Conservation (phyloP, 768 basidiomycete genomes). For the Leccinum aurantiacum region DNA sequence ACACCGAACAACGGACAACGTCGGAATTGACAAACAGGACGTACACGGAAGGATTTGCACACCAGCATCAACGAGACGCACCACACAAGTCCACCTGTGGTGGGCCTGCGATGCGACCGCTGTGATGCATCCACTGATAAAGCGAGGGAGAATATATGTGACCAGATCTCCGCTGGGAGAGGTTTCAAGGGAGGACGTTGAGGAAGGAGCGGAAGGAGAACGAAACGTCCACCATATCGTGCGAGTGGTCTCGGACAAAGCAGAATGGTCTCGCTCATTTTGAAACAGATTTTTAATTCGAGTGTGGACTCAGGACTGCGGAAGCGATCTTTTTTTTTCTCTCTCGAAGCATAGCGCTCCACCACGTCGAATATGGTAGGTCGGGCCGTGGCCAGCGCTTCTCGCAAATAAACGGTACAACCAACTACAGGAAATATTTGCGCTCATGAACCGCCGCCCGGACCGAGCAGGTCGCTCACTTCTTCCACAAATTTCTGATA, state of each 20-base stretch:
- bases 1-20: not conserved
- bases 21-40: slow-evolving; percentile 15
- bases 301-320: not conserved
- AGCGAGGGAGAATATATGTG: slow-evolving; percentile 50
- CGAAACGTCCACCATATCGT: slow-evolving; percentile 53
- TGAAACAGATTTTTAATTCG: not conserved
- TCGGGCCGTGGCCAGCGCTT: not conserved
- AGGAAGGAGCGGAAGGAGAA: slow-evolving; percentile 71
- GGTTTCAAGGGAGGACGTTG: slow-evolving; percentile 47
- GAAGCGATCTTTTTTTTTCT: slow-evolving; percentile 5
- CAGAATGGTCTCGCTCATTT: slow-evolving; percentile 45
- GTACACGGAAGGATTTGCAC: slow-evolving; percentile 42
- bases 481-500: slow-evolving; percentile 78
- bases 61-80: slow-evolving; percentile 36
- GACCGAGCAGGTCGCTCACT: slow-evolving; percentile 63
- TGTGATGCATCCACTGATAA: slow-evolving; percentile 17
- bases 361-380: not conserved
- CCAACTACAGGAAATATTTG: not conserved
- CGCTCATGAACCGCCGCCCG: slow-evolving; percentile 16
- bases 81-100: slow-evolving; percentile 6
- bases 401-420: not conserved
- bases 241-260: slow-evolving; percentile 71
- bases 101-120: slow-evolving; percentile 7
- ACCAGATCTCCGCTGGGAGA: slow-evolving; percentile 73
- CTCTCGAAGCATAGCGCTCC: not conserved